Percentiles rank a stretch among this genome's conserved stretches.
Conservation (phyloP, 2,329 filamentous ascomycete species). For the Penicillium oxalicum region DNA sequence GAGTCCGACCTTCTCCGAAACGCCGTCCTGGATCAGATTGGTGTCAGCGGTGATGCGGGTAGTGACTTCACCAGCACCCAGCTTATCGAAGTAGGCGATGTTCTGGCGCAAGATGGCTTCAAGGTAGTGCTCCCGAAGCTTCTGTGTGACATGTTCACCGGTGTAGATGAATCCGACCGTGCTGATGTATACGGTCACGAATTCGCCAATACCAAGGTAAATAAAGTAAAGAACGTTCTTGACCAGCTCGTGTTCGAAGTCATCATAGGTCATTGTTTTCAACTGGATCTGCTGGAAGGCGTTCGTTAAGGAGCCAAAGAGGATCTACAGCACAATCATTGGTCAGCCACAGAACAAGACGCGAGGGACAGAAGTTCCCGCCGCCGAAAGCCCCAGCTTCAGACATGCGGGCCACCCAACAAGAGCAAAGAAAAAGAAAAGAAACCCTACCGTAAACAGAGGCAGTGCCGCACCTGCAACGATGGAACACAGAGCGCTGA, state of each 20-base stretch:
- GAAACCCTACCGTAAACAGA: constrained; percentile 60
- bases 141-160: constrained; percentile 70
- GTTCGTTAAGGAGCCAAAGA: constrained; percentile 71
- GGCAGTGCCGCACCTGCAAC: constrained; percentile 69
- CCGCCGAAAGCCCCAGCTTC: no score
- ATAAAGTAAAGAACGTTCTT: constrained; percentile 73
- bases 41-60: constrained; percentile 92
- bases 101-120: constrained; percentile 80
- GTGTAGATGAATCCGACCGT: constrained; percentile 89
- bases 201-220: constrained; percentile 76
- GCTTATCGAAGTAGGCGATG: constrained; percentile 87
- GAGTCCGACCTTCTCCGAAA: constrained; percentile 81
- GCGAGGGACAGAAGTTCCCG: no score
- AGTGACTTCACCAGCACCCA: constrained; percentile 88
- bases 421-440: no score
- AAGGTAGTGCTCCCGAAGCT: constrained; percentile 78
- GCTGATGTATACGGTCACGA: constrained; percentile 67
- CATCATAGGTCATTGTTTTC: constrained; percentile 42
- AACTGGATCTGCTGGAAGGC: constrained; percentile 62
- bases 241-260: constrained; percentile 57
- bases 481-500: constrained; percentile 61
- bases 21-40: constrained; percentile 86
- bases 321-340: constrained; percentile 30
- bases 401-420: no score
- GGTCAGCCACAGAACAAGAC: no score